A percentile compares a stretch with the other conserved stretches of the same genome.
Conservation (phyloP, 2,329 filamentous ascomycete genomes). For the Stachybotrys chlorohalonatus region DNA sequence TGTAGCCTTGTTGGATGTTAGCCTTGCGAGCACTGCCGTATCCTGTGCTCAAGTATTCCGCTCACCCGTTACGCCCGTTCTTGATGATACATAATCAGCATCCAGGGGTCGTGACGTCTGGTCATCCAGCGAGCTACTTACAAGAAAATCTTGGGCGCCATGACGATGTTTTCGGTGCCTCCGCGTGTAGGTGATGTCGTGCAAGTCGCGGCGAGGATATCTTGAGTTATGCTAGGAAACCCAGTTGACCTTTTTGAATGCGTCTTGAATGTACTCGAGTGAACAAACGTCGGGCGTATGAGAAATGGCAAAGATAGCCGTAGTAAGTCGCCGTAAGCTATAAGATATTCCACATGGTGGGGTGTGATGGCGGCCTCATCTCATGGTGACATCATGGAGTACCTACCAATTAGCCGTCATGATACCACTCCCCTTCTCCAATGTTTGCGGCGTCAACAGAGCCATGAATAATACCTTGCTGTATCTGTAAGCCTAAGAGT, state of each 20-base stretch:
- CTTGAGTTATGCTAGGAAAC: neutral
- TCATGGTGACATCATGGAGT: neutral
- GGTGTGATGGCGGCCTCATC: neutral
- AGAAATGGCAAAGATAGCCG: no score
- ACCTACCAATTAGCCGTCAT: neutral
- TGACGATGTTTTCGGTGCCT: conserved; percentile 6
- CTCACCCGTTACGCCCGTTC: conserved; percentile 35
- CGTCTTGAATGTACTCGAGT: neutral
- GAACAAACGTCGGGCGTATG: neutral
- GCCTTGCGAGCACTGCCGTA: neutral
- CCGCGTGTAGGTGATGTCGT: no score
- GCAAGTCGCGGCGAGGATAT: neutral
- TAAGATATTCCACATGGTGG: neutral
- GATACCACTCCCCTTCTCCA: no score
- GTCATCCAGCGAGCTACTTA: conserved; percentile 11
- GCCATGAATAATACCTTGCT: no score
- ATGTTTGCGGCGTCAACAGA: no score
- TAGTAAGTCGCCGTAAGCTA: no score
- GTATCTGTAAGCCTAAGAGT: neutral
- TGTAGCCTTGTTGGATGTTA: conserved; percentile 28
- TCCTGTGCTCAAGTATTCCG: neutral
- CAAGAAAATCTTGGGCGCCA: conserved; percentile 33
- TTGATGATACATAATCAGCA: conserved; percentile 5
- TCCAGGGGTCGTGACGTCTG: neutral
- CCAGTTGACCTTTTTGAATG: neutral